These are phyloP conservation scores for Astrothelium macrocarpum DNA, from an alignment of 495 filamentous ascomycete species.

Conservation along the genomic window DNA sequence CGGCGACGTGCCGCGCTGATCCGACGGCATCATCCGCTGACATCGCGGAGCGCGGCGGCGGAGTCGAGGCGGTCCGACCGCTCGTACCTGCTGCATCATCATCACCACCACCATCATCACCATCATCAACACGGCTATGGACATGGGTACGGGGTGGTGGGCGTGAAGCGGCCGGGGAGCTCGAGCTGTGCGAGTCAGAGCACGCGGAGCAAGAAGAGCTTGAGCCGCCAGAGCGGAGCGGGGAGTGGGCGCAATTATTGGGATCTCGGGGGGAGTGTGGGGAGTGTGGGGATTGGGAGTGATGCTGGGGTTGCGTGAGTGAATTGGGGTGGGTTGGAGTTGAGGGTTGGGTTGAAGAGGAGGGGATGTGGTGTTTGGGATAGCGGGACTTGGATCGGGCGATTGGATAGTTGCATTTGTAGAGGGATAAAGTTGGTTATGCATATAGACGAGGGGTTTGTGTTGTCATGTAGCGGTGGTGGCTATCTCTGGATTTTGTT, in stretches of 20 bases:
- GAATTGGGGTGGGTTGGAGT: too few species aligned
- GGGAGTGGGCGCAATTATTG: constrained; percentile 72
- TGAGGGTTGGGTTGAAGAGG: too few species aligned
- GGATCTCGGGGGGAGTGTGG: constrained; percentile 74
- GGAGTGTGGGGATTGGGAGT: constrained; percentile 40
- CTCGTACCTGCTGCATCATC: constrained; percentile 33
- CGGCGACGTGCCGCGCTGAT: constrained; percentile 68
- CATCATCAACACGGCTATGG: constrained; percentile 26
- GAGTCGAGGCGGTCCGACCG: constrained; percentile 43
- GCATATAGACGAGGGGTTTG: background rate
- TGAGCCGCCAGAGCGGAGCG: constrained; percentile 38
- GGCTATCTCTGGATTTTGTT: background rate
- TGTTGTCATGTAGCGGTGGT: background rate
- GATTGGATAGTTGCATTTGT: background rate
- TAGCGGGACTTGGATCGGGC: background rate
- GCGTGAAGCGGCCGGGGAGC: constrained; percentile 47
- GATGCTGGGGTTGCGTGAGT: background rate
- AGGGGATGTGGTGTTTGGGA: background rate
- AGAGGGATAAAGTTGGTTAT: background rate
- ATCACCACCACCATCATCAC: constrained; percentile 10
- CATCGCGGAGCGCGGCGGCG: constrained; percentile 42
- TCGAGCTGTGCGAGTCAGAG: constrained; percentile 72
- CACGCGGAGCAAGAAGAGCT: constrained; percentile 48
- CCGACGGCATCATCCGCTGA: constrained; percentile 74
- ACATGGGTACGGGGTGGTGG: too few species aligned